Percentiles rank a stretch among this genome's conserved stretches.
phyloP scores from a whole-genome alignment of 1,284 basidiomycete species.

The Sporisorium scitamineum region DNA sequence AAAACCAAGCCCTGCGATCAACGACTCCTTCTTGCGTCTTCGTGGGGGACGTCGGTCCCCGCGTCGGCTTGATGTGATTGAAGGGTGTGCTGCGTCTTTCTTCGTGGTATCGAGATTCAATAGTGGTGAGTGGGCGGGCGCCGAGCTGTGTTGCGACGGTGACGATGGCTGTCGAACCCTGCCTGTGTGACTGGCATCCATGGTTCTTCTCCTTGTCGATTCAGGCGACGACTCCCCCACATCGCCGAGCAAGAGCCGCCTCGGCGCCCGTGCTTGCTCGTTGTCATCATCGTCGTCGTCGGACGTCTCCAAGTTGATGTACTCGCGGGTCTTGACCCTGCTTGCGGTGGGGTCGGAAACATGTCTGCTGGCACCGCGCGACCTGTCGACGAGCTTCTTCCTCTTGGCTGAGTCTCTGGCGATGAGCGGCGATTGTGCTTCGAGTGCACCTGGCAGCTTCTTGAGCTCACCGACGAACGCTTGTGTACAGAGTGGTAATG shows the following conservation, averaged over 20 bases:
- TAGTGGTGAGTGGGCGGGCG: not conserved
- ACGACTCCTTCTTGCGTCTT: slow-evolving; percentile 42
- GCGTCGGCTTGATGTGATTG: slow-evolving; percentile 13
- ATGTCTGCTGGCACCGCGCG: slow-evolving; percentile 9
- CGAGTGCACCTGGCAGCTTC: slow-evolving; percentile 34
- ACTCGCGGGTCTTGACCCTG: slow-evolving; percentile 11
- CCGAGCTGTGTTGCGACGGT: slow-evolving; percentile 13
- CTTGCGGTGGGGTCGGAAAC: slow-evolving; percentile 25
- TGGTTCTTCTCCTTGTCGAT: slow-evolving; percentile 33
- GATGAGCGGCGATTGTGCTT: slow-evolving; percentile 39
- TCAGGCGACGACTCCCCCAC: slow-evolving; percentile 42
- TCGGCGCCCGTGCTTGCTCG: slow-evolving; percentile 1
- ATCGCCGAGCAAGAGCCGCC: slow-evolving; percentile 35
- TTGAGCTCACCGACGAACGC: slow-evolving; percentile 49
- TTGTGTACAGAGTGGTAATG: slow-evolving; percentile 43
- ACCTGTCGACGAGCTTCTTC: slow-evolving; percentile 22
- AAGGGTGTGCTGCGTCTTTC: slow-evolving; percentile 10
- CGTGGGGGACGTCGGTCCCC: slow-evolving; percentile 33
- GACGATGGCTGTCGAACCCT: slow-evolving; percentile 21
- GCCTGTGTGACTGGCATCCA: slow-evolving; percentile 44
- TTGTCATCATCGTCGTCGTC: slow-evolving; percentile 32
- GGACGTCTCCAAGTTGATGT: slow-evolving; percentile 16
- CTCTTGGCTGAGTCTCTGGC: slow-evolving; percentile 26
- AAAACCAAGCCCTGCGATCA: slow-evolving; percentile 42
- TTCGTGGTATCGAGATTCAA: not conserved